Evolutionary conservation across 2,329 filamentous ascomycete genomes (phyloP), one percentile per base, ranked within the genome.

Genomic region (Orbilia javanica): DNA sequence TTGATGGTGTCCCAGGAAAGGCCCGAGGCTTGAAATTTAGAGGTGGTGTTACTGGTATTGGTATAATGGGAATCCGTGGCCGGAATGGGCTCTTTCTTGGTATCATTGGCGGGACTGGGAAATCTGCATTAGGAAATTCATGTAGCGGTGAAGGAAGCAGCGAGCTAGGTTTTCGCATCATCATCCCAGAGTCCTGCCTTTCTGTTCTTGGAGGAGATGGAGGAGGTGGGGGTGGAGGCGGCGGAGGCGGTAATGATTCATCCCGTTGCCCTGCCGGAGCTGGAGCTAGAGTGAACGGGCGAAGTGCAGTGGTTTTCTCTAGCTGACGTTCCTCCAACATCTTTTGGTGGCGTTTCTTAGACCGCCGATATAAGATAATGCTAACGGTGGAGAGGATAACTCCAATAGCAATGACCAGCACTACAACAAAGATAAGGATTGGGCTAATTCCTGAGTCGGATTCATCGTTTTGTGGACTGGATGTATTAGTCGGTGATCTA

Each of bases 111-210:
- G 68, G 68, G 13, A 64, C 18, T 20, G 68, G 55, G 48, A 72
- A 72, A n/a, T 72, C 55, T 25, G 68, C 55, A n/a, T 57, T 46
- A 8, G 60, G 68, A 25, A 66, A 70, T 27, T 78, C 67, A 18
- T 60, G 64, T 48, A 78, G 42, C 3, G 74, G 74, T 8, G 74
- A 78, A 13, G 74, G 74, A 7, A 78, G 62, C 1, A 78, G 62
- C 15, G 60, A 44, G 18, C 74, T 78, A 7, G 52, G 67, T 29
- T 78, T 71, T 48, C 74, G 67, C 44, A 60, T 67, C 18, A 60
- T 67, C 18, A 48, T 20, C 18, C 25, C 53, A 15, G 57, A 62
- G 6, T 55, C 67, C n/a, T 29, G 36, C 15, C 48, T 52, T 27
- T 36, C 27, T 2, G 1, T 50, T 11, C 39, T 48, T 18, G 60